phyloP scores from a whole-genome alignment of 2,329 filamentous ascomycete species.

The Erysiphe pulchra region DNA sequence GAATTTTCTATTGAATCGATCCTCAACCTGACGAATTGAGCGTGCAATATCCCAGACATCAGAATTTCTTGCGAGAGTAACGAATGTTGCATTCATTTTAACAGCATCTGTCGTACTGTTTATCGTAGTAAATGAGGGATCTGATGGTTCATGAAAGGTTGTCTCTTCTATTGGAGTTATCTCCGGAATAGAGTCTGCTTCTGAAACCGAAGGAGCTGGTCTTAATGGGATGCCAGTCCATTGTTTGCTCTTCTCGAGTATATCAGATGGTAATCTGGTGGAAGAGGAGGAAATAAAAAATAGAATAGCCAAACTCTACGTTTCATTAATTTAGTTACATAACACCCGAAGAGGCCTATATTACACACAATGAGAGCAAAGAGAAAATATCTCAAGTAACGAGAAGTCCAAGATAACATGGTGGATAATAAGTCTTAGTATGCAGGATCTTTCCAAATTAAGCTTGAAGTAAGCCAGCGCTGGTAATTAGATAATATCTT shows the following conservation, averaged over 20 bases:
- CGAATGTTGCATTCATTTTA: constrained; percentile 91
- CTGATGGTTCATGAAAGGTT: not conserved
- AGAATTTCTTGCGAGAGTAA: constrained; percentile 75
- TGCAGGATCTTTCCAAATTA: too few relatives aligned
- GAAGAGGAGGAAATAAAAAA: constrained; percentile 56
- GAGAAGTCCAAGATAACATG: constrained; percentile 19
- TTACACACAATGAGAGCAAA: constrained; percentile 58
- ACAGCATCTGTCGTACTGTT: constrained; percentile 25
- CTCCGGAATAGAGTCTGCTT: not conserved
- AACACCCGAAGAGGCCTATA: not conserved
- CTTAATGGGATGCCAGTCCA: constrained; percentile 8
- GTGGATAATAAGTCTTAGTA: not conserved
- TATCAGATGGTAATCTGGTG: constrained; percentile 10
- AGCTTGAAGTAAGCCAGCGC: too few relatives aligned
- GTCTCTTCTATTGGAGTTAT: not conserved
- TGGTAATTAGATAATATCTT: too few relatives aligned
- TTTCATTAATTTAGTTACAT: not conserved
- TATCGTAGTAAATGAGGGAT: not conserved
- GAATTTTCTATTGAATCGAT: constrained; percentile 90
- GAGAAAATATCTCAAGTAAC: constrained; percentile 54
- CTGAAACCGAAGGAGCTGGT: constrained; percentile 6
- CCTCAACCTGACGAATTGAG: constrained; percentile 88
- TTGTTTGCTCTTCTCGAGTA: constrained; percentile 9
- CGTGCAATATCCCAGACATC: constrained; percentile 94
- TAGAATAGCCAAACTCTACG: constrained; percentile 40